Conservation (phyloP, 2,329 filamentous ascomycete species). For the Ophiostoma fasciatum region DNA sequence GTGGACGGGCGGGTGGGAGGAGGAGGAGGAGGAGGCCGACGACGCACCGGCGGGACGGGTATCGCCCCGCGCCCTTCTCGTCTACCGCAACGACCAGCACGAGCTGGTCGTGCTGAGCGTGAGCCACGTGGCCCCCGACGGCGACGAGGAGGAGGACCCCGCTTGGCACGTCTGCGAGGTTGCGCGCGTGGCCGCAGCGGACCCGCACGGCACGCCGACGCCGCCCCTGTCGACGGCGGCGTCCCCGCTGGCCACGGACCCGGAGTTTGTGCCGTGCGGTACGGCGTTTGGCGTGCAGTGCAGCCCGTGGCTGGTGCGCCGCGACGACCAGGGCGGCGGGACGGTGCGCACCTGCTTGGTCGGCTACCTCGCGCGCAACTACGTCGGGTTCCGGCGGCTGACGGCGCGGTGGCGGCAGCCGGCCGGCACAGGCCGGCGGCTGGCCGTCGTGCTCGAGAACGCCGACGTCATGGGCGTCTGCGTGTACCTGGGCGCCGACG, state of each 20-base stretch:
- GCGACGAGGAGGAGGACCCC: slow-evolving; percentile 6
- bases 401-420: slow-evolving; percentile 19
- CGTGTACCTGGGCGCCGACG: slow-evolving; percentile 32
- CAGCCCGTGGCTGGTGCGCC: slow-evolving; percentile 33
- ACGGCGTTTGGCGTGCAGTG: slow-evolving; percentile 38
- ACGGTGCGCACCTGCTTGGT: slow-evolving; percentile 22
- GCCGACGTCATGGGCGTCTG: slow-evolving; percentile 33
- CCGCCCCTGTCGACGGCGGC: too few relatives aligned
- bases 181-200: slow-evolving; percentile 30
- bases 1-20: slow-evolving; percentile 27
- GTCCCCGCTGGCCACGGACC: slow-evolving; percentile 23
- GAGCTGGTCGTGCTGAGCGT: slow-evolving; percentile 38
- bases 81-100: slow-evolving; percentile 34
- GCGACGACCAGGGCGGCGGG: slow-evolving; percentile 17
- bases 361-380: slow-evolving; percentile 34
- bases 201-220: slow-evolving; percentile 24
- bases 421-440: slow-evolving; percentile 16
- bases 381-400: slow-evolving; percentile 40
- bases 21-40: neutral
- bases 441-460: slow-evolving; percentile 23
- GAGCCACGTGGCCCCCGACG: neutral
- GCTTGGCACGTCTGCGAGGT: slow-evolving; percentile 36
- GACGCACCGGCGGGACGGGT: neutral
- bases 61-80: slow-evolving; percentile 24
- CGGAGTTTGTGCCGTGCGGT: slow-evolving; percentile 32